Evolutionary conservation across 768 basidiomycete species (phyloP).

Genomic region (Termitomyces sp.): DNA sequence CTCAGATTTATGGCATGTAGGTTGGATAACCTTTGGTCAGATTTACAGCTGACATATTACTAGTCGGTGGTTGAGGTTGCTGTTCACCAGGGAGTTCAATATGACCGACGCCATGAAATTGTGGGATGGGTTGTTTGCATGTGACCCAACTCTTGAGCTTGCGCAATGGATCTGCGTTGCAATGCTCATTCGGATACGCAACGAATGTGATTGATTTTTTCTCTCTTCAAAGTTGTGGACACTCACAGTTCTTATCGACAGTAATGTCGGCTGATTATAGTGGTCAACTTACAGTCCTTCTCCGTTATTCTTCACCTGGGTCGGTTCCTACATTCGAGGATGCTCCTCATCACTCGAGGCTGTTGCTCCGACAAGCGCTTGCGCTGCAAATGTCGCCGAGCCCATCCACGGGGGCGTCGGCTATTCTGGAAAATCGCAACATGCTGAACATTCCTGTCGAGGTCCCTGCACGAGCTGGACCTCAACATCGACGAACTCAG

Average conservation of each 20-base stretch:
- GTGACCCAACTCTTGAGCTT: constrained; percentile 73
- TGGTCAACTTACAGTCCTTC: constrained; percentile 73
- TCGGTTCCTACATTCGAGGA: constrained; percentile 30
- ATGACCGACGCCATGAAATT: constrained; percentile 78
- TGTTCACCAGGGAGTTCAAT: constrained; percentile 91
- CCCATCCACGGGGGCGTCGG: constrained; percentile 70
- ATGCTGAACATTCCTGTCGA: constrained; percentile 71
- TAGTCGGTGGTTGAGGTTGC: constrained; percentile 89
- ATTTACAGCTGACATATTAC: constrained; percentile 4
- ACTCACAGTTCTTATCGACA: constrained; percentile 26
- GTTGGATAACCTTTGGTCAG: constrained; percentile 24
- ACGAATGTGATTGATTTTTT: constrained; percentile 53
- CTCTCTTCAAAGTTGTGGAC: constrained; percentile 11
- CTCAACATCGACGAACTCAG: constrained; percentile 33
- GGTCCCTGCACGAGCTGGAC: constrained; percentile 43
- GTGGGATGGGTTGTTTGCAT: constrained; percentile 97
- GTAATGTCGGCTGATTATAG: constrained; percentile 89
- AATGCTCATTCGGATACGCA: constrained; percentile 93
- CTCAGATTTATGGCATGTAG: constrained; percentile 95
- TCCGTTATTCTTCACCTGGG: constrained; percentile 77
- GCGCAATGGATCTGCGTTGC: constrained; percentile 88
- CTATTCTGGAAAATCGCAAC: constrained; percentile 81
- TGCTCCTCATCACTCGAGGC: constrained; percentile 52
- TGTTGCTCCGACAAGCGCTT: constrained; percentile 83
- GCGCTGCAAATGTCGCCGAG: constrained; percentile 73